Conservation (phyloP, 2,329 filamentous ascomycete species). For the Pochonia chlamydosporia region DNA sequence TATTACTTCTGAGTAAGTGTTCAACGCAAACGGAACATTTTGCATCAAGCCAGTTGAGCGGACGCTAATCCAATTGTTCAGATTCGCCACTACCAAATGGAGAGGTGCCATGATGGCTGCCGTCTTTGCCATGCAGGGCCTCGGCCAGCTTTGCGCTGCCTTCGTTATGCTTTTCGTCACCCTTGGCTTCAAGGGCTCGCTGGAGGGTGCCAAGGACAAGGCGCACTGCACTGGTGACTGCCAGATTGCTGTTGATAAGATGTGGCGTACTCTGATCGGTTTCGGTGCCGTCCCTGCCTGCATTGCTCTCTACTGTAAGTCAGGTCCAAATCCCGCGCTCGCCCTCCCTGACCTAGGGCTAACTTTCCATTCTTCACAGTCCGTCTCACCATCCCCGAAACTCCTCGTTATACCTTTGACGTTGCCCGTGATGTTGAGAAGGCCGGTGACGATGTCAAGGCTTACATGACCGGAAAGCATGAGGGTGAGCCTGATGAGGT, state of each 20-base stretch:
- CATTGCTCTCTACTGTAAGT: conserved; percentile 68
- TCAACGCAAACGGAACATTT: not conserved
- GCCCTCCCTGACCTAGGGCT: not conserved
- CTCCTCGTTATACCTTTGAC: conserved; percentile 83
- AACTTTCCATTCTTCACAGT: conserved; percentile 17
- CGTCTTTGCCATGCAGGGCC: conserved; percentile 83
- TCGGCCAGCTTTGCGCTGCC: conserved; percentile 72
- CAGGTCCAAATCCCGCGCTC: not conserved
- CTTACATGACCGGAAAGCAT: conserved; percentile 62
- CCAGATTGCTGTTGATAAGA: conserved; percentile 63
- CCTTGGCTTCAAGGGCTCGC: conserved; percentile 61
- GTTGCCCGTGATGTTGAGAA: conserved; percentile 69
- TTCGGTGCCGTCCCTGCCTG: conserved; percentile 76
- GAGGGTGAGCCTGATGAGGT: conserved; percentile 64
- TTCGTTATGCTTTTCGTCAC: conserved; percentile 72
- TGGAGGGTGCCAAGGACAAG: conserved; percentile 44
- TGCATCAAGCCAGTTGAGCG: no score
- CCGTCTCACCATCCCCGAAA: conserved; percentile 79
- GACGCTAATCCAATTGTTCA: conserved; percentile 8
- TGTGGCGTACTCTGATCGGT: conserved; percentile 78
- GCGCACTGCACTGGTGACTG: conserved; percentile 44
- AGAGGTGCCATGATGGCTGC: conserved; percentile 82
- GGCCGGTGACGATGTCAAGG: conserved; percentile 65
- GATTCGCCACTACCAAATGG: conserved; percentile 74
- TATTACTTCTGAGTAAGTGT: conserved; percentile 69